Percentiles rank a stretch among this genome's conserved stretches.
Conservation (phyloP, 352 stramenopile genomes). For the Globisporangium lucens region DNA sequence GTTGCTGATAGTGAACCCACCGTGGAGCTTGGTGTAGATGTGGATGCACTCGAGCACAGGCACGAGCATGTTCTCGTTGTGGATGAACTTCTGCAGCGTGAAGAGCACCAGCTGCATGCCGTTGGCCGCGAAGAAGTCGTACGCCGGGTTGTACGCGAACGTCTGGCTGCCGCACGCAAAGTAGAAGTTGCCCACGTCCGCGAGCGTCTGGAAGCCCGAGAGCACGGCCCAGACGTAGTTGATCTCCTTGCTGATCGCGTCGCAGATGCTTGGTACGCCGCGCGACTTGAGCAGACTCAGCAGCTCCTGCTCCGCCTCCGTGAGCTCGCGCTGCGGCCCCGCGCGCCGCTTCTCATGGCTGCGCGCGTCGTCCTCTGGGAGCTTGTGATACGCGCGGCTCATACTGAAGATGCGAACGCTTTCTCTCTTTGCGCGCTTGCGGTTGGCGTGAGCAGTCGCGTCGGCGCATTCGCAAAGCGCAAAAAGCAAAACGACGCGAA, state of each 20-base stretch:
- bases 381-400: conserved; percentile 30
- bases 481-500: background rate
- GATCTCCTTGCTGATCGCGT: conserved; percentile 73
- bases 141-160: conserved; percentile 67
- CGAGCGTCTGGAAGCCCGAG: conserved; percentile 66
- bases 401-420: conserved; percentile 4
- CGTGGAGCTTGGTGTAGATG: conserved; percentile 72
- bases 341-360: background rate
- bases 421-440: background rate
- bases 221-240: conserved; percentile 71
- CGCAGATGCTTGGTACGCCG: conserved; percentile 62
- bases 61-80: conserved; percentile 62
- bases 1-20: conserved; percentile 18
- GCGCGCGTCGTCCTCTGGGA: conserved; percentile 15
- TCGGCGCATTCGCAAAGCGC: background rate
- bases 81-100: conserved; percentile 67
- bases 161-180: conserved; percentile 61
- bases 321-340: conserved; percentile 25
- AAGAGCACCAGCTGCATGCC: conserved; percentile 72
- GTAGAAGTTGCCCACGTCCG: conserved; percentile 72
- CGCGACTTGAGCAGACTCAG: conserved; percentile 57
- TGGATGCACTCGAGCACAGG: conserved; percentile 64
- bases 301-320: conserved; percentile 64
- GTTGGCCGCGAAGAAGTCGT: conserved; percentile 60
- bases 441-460: background rate